These are phyloP conservation scores for Fusarium continuum DNA, from an alignment of 2,329 filamentous ascomycete genomes.

Conservation along the genomic window DNA sequence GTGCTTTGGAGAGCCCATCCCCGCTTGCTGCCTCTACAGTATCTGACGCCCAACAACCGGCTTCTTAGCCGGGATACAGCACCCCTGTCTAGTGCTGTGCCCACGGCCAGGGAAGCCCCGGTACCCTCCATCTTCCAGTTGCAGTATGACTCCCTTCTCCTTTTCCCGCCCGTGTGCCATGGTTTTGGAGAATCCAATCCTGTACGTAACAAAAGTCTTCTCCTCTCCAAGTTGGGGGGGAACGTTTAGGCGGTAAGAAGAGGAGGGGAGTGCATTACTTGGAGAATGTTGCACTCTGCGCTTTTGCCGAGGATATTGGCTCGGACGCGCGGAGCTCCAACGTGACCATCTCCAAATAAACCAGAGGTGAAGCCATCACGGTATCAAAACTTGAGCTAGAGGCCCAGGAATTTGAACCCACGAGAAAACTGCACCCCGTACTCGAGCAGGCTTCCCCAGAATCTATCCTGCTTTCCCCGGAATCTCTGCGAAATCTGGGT, in stretches of 20 bases:
- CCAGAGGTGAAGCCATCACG: slow-evolving; percentile 8
- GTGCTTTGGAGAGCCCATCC: background rate
- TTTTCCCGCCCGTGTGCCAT: background rate
- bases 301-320: slow-evolving; percentile 27
- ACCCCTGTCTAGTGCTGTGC: slow-evolving; percentile 8
- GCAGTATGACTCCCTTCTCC: background rate
- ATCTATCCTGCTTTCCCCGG: slow-evolving; percentile 30
- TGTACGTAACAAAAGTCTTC: slow-evolving; percentile 14
- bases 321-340: slow-evolving; percentile 31
- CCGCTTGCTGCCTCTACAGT: slow-evolving; percentile 10
- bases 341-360: background rate
- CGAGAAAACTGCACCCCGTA: slow-evolving; percentile 15
- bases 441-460: slow-evolving; percentile 32
- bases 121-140: slow-evolving; percentile 21
- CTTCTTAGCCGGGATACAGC: slow-evolving; percentile 19
- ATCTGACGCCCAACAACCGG: slow-evolving; percentile 3
- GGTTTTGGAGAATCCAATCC: slow-evolving; percentile 8
- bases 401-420: background rate
- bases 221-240: slow-evolving; percentile 22
- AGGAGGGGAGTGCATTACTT: slow-evolving; percentile 13
- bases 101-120: background rate
- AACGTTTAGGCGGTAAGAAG: slow-evolving; percentile 8
- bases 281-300: slow-evolving; percentile 23
- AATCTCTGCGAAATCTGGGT: slow-evolving; percentile 20
- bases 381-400: background rate